Evolutionary conservation across 2,329 filamentous ascomycete species (phyloP), one percentile per base, ranked within the genome.

Genomic region (Cordyceps javanica): DNA sequence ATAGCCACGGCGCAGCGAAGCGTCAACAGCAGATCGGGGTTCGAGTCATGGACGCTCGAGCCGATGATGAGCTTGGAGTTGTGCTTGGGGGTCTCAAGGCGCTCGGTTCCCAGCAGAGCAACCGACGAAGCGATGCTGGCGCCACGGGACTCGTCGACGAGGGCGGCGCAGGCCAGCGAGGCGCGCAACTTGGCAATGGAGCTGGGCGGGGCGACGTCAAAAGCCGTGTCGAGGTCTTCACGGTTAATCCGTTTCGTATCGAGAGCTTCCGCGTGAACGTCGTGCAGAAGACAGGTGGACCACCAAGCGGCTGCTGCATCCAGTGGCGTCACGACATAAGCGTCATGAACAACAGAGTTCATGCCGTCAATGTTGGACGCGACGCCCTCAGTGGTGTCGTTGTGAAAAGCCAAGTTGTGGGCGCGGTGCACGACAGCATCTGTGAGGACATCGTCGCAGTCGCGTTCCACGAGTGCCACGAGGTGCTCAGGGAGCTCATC

Each of bases 241-340:
- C 50, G 57, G 48, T 59, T 61, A 2, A 62, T 62, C 13, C 32
- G 54, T 41, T 51, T 59, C 16, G 34, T 60, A 11, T 79, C 76
- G 34, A 95, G 77, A 36, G 82, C 86, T 16, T 77, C 77, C 13
- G 85, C 76, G 28, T 97, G 79, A 3, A 84, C 85, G 58, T 82
- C 80, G 65, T 91, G 89, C 38, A 96, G 74, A 13, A 83, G 78
- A 57, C 87, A 79, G 62, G 85, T 90, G 0, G 92, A 95, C 77
- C 87, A 94, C 92, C 92, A 97, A 2, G 92, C 90, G 7, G 92
- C 90, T 53, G 97, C 83, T 13, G 91, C 91, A 70, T 97, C 93
- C 62, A 97, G 82, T 0, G 92, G 90, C 19, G 90, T 94, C 54
- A 89, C 85, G 60, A 97, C 89, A 3, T 91, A 87, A 54, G 85